Evolutionary conservation across 2,329 filamentous ascomycete species (phyloP).

Genomic region (Colletotrichum sp.): DNA sequence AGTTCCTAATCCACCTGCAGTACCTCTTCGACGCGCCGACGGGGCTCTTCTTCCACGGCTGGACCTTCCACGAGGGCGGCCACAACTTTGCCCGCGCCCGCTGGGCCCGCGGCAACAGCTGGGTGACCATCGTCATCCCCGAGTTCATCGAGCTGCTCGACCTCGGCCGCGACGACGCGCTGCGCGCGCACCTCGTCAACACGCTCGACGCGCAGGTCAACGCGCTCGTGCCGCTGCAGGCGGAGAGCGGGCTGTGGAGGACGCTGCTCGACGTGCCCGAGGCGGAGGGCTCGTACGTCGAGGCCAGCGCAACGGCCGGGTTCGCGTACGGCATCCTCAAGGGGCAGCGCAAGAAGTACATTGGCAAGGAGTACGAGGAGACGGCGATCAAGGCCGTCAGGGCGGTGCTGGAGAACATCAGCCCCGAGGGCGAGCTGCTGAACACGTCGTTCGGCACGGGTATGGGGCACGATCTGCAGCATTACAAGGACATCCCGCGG

Average conservation of each 20-base stretch:
- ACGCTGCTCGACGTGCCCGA: slow-evolving; percentile 74
- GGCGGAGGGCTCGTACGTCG: slow-evolving; percentile 73
- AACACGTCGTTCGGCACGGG: slow-evolving; percentile 81
- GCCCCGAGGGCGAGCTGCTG: slow-evolving; percentile 69
- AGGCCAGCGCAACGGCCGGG: slow-evolving; percentile 79
- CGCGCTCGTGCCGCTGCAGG: slow-evolving; percentile 67
- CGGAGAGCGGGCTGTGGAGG: slow-evolving; percentile 70
- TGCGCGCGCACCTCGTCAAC: slow-evolving; percentile 63
- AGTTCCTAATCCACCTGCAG: slow-evolving; percentile 79
- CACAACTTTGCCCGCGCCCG: slow-evolving; percentile 64
- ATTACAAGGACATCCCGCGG: slow-evolving; percentile 77
- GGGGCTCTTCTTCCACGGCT: slow-evolving; percentile 82
- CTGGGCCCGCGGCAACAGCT: slow-evolving; percentile 70
- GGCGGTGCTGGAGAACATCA: slow-evolving; percentile 71
- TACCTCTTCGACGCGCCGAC: slow-evolving; percentile 77
- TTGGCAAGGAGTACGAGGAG: slow-evolving; percentile 64
- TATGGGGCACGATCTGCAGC: slow-evolving; percentile 76
- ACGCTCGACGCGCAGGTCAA: slow-evolving; percentile 73
- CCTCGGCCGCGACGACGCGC: slow-evolving; percentile 65
- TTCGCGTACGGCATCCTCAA: slow-evolving; percentile 84
- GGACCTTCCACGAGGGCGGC: slow-evolving; percentile 74
- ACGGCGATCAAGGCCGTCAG: slow-evolving; percentile 70
- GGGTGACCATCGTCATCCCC: slow-evolving; percentile 84
- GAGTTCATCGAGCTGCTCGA: slow-evolving; percentile 79
- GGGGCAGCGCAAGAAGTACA: slow-evolving; percentile 71